phyloP scores from a whole-genome alignment of 1,284 basidiomycete genomes.

The Neonothopanus nambi region DNA sequence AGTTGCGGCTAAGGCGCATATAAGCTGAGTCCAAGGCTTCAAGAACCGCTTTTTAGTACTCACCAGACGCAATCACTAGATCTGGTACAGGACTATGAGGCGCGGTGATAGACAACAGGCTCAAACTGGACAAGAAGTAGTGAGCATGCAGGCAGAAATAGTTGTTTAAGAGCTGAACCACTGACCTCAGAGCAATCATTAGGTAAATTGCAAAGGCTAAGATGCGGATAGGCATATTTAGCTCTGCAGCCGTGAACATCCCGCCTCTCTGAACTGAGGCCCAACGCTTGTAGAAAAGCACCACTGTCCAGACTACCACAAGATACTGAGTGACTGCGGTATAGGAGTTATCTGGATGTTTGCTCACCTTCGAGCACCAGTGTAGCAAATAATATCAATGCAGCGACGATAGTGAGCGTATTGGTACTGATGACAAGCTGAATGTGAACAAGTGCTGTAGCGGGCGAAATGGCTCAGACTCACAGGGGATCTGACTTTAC shows the following conservation, averaged over 20 bases:
- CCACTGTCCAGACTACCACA: constrained; percentile 38
- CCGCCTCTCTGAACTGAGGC: constrained; percentile 24
- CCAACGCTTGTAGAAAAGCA: constrained; percentile 40
- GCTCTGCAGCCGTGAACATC: constrained; percentile 33
- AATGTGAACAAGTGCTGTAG: neutral
- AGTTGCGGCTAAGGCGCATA: constrained; percentile 35
- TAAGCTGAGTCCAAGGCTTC: neutral
- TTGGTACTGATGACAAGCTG: constrained; percentile 33
- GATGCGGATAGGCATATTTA: constrained; percentile 44
- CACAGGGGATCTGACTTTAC: constrained; percentile 39
- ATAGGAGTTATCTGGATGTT: neutral
- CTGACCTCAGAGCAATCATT: constrained; percentile 41
- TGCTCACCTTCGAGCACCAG: constrained; percentile 32
- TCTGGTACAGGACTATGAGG: constrained; percentile 46
- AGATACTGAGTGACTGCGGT: constrained; percentile 15
- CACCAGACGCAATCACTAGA: constrained; percentile 46
- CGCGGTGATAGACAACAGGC: constrained; percentile 42
- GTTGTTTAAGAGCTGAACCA: neutral
- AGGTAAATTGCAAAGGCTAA: constrained; percentile 44
- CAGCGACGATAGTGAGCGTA: constrained; percentile 38
- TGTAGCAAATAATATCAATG: constrained; percentile 36
- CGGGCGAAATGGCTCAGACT: constrained; percentile 13
- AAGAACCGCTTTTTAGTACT: constrained; percentile 10
- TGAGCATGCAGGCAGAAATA: neutral
- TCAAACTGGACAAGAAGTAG: constrained; percentile 32